phyloP scores from a whole-genome alignment of 305 asterid species.

The Ruellia speciosa region DNA sequence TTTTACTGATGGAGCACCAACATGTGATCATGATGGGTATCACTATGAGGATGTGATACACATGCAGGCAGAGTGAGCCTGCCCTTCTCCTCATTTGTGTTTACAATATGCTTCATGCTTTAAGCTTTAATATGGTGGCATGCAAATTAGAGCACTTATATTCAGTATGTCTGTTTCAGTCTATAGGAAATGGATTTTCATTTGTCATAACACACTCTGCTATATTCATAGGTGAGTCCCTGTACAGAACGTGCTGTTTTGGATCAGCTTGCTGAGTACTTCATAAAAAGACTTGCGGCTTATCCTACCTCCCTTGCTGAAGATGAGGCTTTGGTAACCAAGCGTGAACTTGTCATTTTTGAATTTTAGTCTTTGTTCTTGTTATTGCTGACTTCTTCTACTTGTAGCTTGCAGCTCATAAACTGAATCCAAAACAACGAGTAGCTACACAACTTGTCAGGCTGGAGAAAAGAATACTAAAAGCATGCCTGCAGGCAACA shows the following conservation, averaged over 20 bases:
- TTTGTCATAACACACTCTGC: slow-evolving; percentile 18
- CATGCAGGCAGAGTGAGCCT: slow-evolving; percentile 9
- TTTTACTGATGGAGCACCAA: slow-evolving; percentile 4
- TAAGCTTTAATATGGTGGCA: slow-evolving; percentile 12
- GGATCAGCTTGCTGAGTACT: slow-evolving; percentile 79
- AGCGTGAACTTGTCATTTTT: slow-evolving; percentile 14
- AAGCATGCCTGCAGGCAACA: slow-evolving; percentile 66
- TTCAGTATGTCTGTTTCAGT: slow-evolving; percentile 13
- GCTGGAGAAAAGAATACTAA: slow-evolving; percentile 73
- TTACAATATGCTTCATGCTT: slow-evolving; percentile 12
- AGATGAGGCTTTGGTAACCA: slow-evolving; percentile 72
- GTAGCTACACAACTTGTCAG: slow-evolving; percentile 88
- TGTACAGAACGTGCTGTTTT: slow-evolving; percentile 93
- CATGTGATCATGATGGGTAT: slow-evolving; percentile 10
- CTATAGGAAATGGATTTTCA: slow-evolving; percentile 9
- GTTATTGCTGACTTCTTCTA: slow-evolving; percentile 22
- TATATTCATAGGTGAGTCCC: slow-evolving; percentile 63
- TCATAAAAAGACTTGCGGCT: slow-evolving; percentile 53
- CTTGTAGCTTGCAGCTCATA: slow-evolving; percentile 55
- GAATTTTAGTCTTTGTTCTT: not conserved
- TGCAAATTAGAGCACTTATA: not conserved
- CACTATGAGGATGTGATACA: not conserved
- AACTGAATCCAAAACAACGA: slow-evolving; percentile 64
- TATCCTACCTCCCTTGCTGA: slow-evolving; percentile 76
- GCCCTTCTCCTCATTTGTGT: slow-evolving; percentile 11